Conservation (phyloP, 2,329 filamentous ascomycete species). For the Alternaria hordeiaustralica region DNA sequence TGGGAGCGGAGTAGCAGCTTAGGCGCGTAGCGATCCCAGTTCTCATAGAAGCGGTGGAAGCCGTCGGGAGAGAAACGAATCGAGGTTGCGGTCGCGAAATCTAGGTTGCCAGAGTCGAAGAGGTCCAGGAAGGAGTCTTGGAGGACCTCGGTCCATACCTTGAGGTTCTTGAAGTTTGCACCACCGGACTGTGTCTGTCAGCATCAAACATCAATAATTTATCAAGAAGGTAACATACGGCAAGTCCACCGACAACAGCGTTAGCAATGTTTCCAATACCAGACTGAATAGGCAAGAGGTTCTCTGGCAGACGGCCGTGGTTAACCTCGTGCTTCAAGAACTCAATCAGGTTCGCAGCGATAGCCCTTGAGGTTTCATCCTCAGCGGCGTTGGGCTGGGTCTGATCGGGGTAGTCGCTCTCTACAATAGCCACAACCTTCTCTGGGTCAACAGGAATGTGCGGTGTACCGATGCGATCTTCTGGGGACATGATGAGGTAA, state of each 20-base stretch:
- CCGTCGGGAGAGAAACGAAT: slow-evolving; percentile 91
- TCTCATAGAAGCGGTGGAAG: slow-evolving; percentile 88
- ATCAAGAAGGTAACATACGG: slow-evolving; percentile 40
- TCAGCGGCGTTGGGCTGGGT: slow-evolving; percentile 77
- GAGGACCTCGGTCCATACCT: slow-evolving; percentile 92
- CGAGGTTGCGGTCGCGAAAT: slow-evolving; percentile 88
- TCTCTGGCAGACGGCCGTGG: slow-evolving; percentile 76
- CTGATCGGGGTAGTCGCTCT: slow-evolving; percentile 82
- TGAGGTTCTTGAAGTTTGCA: slow-evolving; percentile 84
- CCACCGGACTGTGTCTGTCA: slow-evolving; percentile 56
- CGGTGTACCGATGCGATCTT: slow-evolving; percentile 83
- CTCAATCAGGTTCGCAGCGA: slow-evolving; percentile 82
- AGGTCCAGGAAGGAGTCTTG: slow-evolving; percentile 93
- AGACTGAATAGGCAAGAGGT: slow-evolving; percentile 81
- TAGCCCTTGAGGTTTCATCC: slow-evolving; percentile 74
- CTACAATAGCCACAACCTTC: slow-evolving; percentile 82
- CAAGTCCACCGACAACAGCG: slow-evolving; percentile 83
- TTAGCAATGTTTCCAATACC: slow-evolving; percentile 95
- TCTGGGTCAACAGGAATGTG: slow-evolving; percentile 85
- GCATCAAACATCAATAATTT: neutral
- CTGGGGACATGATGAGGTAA: slow-evolving; percentile 82
- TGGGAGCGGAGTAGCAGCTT: slow-evolving; percentile 89
- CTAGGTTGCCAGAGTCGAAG: slow-evolving; percentile 84
- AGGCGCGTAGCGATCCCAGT: slow-evolving; percentile 79
- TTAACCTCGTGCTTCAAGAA: slow-evolving; percentile 85